Percentiles rank a stretch among this genome's conserved stretches.
phyloP scores from a whole-genome alignment of 2,329 filamentous ascomycete species.

The Fusarium sororula region DNA sequence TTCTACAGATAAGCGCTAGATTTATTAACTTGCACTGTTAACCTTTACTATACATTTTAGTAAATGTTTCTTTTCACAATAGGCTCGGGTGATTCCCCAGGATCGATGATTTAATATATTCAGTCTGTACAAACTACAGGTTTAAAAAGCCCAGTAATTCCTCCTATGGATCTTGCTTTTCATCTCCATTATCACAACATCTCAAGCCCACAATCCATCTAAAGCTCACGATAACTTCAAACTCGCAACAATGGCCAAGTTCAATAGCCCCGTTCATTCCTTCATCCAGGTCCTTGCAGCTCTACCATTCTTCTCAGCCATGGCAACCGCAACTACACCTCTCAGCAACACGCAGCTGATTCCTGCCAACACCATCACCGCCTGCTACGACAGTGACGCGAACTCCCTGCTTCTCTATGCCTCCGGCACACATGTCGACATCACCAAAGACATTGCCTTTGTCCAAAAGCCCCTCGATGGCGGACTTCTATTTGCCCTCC shows the following conservation, averaged over 20 bases:
- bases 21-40: not conserved
- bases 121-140: not conserved
- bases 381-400: not conserved
- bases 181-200: not conserved
- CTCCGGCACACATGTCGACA: not conserved
- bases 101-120: fast-evolving
- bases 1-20: not conserved
- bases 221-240: not conserved
- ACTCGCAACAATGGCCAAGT: not conserved
- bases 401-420: not conserved
- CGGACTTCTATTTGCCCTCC: not conserved
- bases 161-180: fast-evolving
- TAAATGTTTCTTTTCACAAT: not conserved
- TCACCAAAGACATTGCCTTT: not conserved
- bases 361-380: not conserved
- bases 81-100: not conserved
- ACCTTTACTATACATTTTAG: not conserved
- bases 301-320: not conserved
- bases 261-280: not conserved
- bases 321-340: not conserved
- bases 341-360: not conserved
- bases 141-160: not conserved
- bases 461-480: not conserved
- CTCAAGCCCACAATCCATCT: not conserved
- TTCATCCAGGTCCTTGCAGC: not conserved